Evolutionary conservation across 192 early-diverging fungal species (phyloP), one percentile per base, ranked within the genome.

Genomic region (Coemansia sp.): DNA sequence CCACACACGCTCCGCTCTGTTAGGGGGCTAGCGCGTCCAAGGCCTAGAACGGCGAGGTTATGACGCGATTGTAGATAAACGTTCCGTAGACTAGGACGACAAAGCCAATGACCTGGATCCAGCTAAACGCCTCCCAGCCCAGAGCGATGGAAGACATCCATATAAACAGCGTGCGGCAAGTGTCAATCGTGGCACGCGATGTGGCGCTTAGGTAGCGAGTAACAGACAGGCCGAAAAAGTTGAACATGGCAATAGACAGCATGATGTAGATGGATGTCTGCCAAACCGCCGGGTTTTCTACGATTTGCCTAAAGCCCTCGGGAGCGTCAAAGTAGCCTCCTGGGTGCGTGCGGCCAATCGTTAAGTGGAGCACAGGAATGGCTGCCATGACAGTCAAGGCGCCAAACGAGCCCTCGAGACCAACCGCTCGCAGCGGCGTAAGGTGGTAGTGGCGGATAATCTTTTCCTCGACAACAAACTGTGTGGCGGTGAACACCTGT

Each of bases 381-480:
- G 86, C 87, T 22, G 83, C 65, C 62, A 89, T 64, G 9, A 90
- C 86, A 0, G 93, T 88, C 36, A 89, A 51, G 0, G 96, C 84
- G 42, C 97, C 97, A 83, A 97, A 97, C 6, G 88, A 65, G 37
- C 97, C 97, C 76, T 99, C 97, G 11, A 95, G 87, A 0, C 95
- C 97, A 19, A 99, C 94, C 2, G 94, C 95, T 58, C 91, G 91
- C 64, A 98, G 83, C 22, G 97, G 91, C 25, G 88, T 88, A 35
- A 97, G 80, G 6, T 88, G 77, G 76, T 93, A 99, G 59, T 73
- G 85, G 19, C 74, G 67, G 84, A 99, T 84, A 62, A 99, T 90
- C 74, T 93, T 94, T 71, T 99, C 97, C 69, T 99, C 97, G 46
- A 98, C 83, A 19, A 99, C 95, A 85, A 99, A 99, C 80, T 97